Evolutionary conservation across 2,329 filamentous ascomycete species (phyloP).

Genomic region (Pyrenochaeta sp.): DNA sequence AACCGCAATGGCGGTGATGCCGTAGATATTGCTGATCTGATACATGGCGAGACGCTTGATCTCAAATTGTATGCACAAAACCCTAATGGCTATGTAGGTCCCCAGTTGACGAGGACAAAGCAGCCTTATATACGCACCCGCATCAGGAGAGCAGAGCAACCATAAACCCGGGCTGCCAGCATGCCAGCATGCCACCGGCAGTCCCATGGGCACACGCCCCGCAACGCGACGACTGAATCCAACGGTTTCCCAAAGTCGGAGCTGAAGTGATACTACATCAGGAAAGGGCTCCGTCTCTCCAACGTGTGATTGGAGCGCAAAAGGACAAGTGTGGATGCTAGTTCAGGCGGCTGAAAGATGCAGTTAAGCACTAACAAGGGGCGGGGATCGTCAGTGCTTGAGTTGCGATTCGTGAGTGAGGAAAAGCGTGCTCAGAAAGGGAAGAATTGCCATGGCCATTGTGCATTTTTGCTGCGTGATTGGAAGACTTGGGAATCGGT

Average conservation of each 20-base stretch:
- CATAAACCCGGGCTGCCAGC: no score
- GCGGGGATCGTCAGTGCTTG: conserved; percentile 23
- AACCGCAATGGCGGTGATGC: conserved; percentile 65
- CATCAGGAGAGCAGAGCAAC: no score
- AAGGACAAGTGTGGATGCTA: conserved; percentile 10
- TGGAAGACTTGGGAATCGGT: no score
- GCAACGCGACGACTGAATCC: conserved; percentile 25
- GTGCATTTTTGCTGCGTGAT: no score
- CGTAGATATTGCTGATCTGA: conserved; percentile 64
- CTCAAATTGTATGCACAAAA: conserved; percentile 3
- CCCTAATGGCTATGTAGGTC: no score
- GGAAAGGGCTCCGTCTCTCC: conserved; percentile 26
- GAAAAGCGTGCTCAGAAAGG: conserved; percentile 10
- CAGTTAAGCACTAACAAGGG: conserved; percentile 29
- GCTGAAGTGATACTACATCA: conserved; percentile 23
- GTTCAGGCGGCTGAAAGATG: no score
- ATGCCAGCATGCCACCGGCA: no score
- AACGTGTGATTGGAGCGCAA: conserved; percentile 18
- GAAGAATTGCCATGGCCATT: no score
- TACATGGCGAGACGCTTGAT: conserved; percentile 30
- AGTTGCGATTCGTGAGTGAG: conserved; percentile 18
- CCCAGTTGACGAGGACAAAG: no score
- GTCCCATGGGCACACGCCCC: conserved; percentile 16
- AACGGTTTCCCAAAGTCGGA: conserved; percentile 13
- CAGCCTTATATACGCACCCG: no score